Conservation (phyloP, 176 grass and related monocot species). For the Zea luxurians region DNA sequence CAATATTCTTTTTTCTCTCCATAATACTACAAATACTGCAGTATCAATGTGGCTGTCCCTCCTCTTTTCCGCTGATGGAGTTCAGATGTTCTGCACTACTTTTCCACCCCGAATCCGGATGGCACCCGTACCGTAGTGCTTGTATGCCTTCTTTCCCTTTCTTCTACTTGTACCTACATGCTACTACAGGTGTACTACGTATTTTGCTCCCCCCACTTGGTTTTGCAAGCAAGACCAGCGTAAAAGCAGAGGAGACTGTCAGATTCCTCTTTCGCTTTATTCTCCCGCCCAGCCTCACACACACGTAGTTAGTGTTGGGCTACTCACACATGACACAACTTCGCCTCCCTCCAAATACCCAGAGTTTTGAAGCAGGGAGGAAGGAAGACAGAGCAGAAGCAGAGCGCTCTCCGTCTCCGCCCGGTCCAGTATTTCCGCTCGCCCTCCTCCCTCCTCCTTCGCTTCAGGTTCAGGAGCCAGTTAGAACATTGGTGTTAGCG, state of each 20-base stretch:
- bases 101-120: neutral
- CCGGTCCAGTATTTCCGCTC: neutral
- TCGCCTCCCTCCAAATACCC: conserved; percentile 29
- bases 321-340: neutral
- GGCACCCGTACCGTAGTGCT: neutral
- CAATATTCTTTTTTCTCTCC: conserved; percentile 16
- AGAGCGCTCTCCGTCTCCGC: neutral
- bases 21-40: neutral
- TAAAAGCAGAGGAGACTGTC: conserved; percentile 49
- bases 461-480: conserved; percentile 38
- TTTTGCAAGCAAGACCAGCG: conserved; percentile 34
- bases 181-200: neutral
- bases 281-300: conserved; percentile 34
- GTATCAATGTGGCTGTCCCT: neutral
- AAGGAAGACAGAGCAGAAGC: neutral
- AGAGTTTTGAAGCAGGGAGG: conserved; percentile 25
- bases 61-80: neutral
- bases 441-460: conserved; percentile 22
- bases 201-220: conserved; percentile 26
- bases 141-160: conserved; percentile 27
- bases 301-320: conserved; percentile 26
- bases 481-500: conserved; percentile 36
- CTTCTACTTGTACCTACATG: neutral
- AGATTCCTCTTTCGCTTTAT: conserved; percentile 51
- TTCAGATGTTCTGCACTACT: conserved; percentile 35